phyloP scores from a whole-genome alignment of 768 basidiomycete species.

The Calocera cornea region DNA sequence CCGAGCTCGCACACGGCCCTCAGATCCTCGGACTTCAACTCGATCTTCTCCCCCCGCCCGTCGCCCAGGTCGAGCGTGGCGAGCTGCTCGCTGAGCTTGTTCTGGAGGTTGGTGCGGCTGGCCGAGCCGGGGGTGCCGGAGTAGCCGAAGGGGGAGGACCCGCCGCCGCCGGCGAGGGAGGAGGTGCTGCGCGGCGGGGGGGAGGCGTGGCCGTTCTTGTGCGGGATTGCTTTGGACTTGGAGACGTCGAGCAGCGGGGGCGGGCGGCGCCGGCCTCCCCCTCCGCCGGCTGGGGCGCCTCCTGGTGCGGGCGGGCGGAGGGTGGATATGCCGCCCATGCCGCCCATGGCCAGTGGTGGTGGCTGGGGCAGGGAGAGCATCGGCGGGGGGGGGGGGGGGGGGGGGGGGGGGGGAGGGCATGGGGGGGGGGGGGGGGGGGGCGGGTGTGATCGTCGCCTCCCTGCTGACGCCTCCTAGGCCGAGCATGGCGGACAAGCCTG shows the following conservation, averaged over 20 bases:
- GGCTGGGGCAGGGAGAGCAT: background rate
- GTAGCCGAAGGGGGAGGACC: background rate
- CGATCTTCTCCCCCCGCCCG: conserved; percentile 57
- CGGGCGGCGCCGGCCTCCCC: background rate
- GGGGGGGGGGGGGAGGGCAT: background rate
- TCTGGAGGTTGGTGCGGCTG: conserved; percentile 31
- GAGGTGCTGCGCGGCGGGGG: background rate
- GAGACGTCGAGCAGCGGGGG: background rate
- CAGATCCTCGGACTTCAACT: conserved; percentile 79
- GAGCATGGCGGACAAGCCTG: background rate
- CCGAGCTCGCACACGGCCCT: conserved; percentile 84
- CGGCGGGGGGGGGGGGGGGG: background rate
- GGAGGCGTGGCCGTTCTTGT: conserved; percentile 1
- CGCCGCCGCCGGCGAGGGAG: conserved; percentile 2
- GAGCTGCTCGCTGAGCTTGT: conserved; percentile 65
- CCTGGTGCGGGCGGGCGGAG: background rate
- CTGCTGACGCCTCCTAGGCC: background rate
- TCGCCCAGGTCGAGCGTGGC: conserved; percentile 70
- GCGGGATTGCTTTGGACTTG: background rate
- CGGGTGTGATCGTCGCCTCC: conserved; percentile 1
- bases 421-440: background rate
- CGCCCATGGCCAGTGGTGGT: no score
- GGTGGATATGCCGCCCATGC: background rate
- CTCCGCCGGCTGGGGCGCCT: background rate
- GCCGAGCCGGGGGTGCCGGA: background rate